Conservation (phyloP, 2,329 filamentous ascomycete species). For the Trichoderma aggressivum region DNA sequence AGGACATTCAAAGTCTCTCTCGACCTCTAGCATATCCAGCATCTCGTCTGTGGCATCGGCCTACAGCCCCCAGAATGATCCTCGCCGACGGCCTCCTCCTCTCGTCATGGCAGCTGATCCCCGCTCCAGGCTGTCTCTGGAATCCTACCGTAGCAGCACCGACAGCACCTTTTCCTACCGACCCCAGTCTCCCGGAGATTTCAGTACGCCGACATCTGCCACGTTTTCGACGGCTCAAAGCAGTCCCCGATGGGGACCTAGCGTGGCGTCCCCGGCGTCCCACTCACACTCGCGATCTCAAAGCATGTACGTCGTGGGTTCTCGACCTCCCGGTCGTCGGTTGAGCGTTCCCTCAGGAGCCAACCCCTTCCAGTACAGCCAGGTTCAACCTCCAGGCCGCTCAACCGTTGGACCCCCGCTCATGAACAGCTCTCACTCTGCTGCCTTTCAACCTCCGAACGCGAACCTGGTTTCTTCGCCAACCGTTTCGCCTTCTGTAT, state of each 20-base stretch:
- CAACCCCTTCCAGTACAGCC: constrained; percentile 70
- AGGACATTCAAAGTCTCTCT: constrained; percentile 82
- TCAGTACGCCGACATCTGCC: constrained; percentile 78
- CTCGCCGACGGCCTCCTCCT: constrained; percentile 71
- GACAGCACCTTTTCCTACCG: constrained; percentile 63
- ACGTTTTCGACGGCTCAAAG: constrained; percentile 74
- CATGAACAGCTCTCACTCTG: constrained; percentile 52
- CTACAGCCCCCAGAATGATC: constrained; percentile 62
- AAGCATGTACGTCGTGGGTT: constrained; percentile 65
- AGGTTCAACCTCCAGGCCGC: constrained; percentile 53
- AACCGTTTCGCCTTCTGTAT: constrained; percentile 59
- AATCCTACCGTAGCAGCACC: constrained; percentile 63
- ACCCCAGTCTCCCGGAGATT: constrained; percentile 66
- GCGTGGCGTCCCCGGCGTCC: constrained; percentile 68
- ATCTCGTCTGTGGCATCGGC: constrained; percentile 64
- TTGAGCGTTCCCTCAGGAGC: constrained; percentile 76
- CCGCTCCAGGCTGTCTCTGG: constrained; percentile 63
- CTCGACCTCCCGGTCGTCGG: constrained; percentile 66
- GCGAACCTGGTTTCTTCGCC: constrained; percentile 63
- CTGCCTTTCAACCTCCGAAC: constrained; percentile 53
- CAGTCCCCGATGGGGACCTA: constrained; percentile 71
- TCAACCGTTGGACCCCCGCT: constrained; percentile 53
- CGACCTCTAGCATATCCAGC: constrained; percentile 80
- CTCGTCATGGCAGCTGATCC: constrained; percentile 77
- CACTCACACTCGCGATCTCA: constrained; percentile 62